phyloP scores from a whole-genome alignment of 805 yeast genomes.

The Starmerella stigmatis region DNA sequence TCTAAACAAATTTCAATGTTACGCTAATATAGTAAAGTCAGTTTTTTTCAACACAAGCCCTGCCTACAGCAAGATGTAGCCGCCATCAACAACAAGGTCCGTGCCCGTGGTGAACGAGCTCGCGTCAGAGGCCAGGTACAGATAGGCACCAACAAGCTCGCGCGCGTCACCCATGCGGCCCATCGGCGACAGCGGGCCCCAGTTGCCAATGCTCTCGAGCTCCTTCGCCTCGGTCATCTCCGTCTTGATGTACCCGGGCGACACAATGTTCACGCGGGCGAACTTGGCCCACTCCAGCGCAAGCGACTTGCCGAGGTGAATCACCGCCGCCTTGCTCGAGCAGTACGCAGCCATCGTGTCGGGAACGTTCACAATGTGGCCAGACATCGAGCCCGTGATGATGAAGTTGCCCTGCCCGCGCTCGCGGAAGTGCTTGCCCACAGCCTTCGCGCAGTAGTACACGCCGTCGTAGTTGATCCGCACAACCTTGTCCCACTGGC shows the following conservation, averaged over 20 bases:
- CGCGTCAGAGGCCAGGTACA: conserved; percentile 73
- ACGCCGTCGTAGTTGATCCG: conserved; percentile 71
- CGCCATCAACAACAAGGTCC: conserved; percentile 72
- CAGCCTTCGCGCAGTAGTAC: conserved; percentile 65
- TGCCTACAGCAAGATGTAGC: conserved; percentile 46
- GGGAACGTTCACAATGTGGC: conserved; percentile 76
- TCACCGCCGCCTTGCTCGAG: conserved; percentile 74
- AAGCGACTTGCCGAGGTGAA: conserved; percentile 63
- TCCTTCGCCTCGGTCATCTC: conserved; percentile 47
- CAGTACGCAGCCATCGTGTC: conserved; percentile 78
- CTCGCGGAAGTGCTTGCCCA: conserved; percentile 62
- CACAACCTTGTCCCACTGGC: conserved; percentile 62
- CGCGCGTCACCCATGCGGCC: conserved; percentile 51
- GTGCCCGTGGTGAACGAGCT: conserved; percentile 70
- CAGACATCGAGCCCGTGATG: conserved; percentile 83
- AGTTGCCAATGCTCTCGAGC: conserved; percentile 36
- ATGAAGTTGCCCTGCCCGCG: conserved; percentile 73
- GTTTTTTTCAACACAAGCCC: no score
- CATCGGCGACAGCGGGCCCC: conserved; percentile 36
- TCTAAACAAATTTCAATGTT: no score
- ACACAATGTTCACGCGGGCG: conserved; percentile 69
- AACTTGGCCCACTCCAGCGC: conserved; percentile 83
- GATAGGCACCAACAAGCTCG: conserved; percentile 71
- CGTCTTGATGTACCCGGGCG: conserved; percentile 76
- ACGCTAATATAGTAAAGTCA: no score